These are phyloP conservation scores for Acer yangbiense DNA, from an alignment of 345 rosid genomes.

Conservation along the genomic window DNA sequence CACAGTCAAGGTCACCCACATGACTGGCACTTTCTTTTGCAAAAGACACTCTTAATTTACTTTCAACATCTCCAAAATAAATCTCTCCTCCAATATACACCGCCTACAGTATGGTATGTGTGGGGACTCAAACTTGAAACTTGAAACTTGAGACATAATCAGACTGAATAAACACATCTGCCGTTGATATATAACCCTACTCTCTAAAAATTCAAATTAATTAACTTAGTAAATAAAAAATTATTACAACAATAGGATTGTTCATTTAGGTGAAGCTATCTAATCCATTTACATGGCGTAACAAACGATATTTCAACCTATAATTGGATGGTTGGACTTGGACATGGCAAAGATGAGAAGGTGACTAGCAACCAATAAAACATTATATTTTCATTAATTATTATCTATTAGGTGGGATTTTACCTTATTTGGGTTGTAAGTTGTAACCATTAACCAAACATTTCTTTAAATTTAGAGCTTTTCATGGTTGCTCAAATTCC, in stretches of 20 bases:
- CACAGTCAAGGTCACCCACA: neutral
- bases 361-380: slow-evolving; percentile 28
- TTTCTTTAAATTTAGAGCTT: neutral
- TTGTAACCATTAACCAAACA: neutral
- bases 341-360: slow-evolving; percentile 18
- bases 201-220: too few species aligned
- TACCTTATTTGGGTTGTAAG: slow-evolving; percentile 6
- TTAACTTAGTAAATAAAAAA: too few species aligned
- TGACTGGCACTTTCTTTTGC: neutral
- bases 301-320: neutral
- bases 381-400: slow-evolving; percentile 11
- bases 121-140: too few species aligned
- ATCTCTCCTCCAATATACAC: too few species aligned
- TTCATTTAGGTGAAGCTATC: neutral
- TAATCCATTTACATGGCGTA: neutral
- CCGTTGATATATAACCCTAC: too few species aligned
- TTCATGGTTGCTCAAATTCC: neutral
- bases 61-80: neutral
- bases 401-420: slow-evolving; percentile 13
- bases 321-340: neutral
- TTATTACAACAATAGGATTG: neutral
- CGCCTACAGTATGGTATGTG: too few species aligned
- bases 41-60: neutral
- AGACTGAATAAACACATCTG: too few species aligned
- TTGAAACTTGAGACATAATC: too few species aligned